Percentiles rank a stretch among this genome's conserved stretches.
These are phyloP conservation scores for Cladorrhinum sp. DNA, from an alignment of 2,329 filamentous ascomycete species.

Conservation along the genomic window DNA sequence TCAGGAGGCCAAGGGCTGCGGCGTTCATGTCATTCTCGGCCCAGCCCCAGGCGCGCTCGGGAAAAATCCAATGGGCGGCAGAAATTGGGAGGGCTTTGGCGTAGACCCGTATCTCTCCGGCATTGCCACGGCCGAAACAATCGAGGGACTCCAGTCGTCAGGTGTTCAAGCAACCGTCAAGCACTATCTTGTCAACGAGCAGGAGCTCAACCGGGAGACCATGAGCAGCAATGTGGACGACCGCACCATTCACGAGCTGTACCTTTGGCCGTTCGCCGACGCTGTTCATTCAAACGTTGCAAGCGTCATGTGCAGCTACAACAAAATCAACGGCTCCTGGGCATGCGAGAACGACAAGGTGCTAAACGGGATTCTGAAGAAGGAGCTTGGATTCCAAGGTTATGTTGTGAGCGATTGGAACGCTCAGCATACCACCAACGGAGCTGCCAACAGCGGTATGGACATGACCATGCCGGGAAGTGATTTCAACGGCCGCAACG, in stretches of 20 bases:
- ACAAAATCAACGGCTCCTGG: constrained; percentile 67
- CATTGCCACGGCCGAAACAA: constrained; percentile 58
- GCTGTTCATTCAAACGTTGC: constrained; percentile 64
- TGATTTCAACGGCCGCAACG: constrained; percentile 50
- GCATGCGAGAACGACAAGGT: constrained; percentile 62
- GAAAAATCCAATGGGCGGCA: constrained; percentile 67
- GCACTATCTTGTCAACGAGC: constrained; percentile 68
- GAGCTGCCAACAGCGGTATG: constrained; percentile 63
- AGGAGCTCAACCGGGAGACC: constrained; percentile 57
- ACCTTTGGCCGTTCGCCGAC: constrained; percentile 67
- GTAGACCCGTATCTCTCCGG: constrained; percentile 72
- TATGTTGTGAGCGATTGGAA: constrained; percentile 64
- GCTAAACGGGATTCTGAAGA: constrained; percentile 63
- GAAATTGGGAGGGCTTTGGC: constrained; percentile 83
- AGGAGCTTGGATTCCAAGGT: constrained; percentile 72
- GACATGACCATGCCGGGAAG: constrained; percentile 82
- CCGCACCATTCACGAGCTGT: constrained; percentile 64
- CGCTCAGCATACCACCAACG: constrained; percentile 70
- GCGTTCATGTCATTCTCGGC: constrained; percentile 71
- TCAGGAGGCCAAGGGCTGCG: constrained; percentile 65
- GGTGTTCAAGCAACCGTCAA: constrained; percentile 53
- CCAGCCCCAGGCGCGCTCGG: constrained; percentile 75
- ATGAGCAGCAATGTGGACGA: constrained; percentile 60
- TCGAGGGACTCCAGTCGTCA: constrained; percentile 53
- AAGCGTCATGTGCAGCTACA: constrained; percentile 70